Conservation (phyloP, 768 basidiomycete species). For the Crassisporium funariophilum region DNA sequence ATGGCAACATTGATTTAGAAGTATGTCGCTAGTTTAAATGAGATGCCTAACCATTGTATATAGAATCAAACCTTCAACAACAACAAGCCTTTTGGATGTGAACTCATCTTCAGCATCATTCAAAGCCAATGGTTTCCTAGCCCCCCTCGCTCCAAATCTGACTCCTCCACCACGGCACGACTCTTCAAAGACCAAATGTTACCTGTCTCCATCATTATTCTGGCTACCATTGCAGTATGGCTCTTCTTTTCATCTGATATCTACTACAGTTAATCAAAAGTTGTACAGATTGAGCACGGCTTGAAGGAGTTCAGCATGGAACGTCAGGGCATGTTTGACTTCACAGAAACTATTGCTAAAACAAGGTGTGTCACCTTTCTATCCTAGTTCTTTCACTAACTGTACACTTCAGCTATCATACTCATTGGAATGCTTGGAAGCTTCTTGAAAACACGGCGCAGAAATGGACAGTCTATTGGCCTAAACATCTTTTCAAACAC, state of each 20-base stretch:
- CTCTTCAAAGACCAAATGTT: background rate
- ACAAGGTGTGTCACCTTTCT: too few relatives aligned
- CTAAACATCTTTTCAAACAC: too few relatives aligned
- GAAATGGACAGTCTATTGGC: too few relatives aligned
- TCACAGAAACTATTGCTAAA: too few relatives aligned
- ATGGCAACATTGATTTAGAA: conserved; percentile 1
- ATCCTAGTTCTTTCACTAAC: too few relatives aligned
- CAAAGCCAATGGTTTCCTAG: background rate
- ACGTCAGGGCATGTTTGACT: too few relatives aligned
- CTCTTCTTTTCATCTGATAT: background rate
- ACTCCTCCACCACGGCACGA: background rate
- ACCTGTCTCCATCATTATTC: background rate
- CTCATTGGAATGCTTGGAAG: too few relatives aligned
- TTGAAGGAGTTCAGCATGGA: too few relatives aligned
- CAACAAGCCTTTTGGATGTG: background rate
- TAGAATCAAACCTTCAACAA: background rate
- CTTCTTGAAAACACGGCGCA: too few relatives aligned
- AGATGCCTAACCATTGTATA: too few relatives aligned
- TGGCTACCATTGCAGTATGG: conserved; percentile 1
- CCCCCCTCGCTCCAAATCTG: background rate
- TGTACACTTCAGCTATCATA: too few relatives aligned
- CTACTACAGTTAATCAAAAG: background rate
- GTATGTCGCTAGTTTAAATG: background rate
- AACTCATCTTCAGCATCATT: background rate
- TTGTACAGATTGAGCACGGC: conserved; percentile 1